Evolutionary conservation across 2,329 filamentous ascomycete genomes (phyloP).

Genomic region (Diaporthe ilicicola): DNA sequence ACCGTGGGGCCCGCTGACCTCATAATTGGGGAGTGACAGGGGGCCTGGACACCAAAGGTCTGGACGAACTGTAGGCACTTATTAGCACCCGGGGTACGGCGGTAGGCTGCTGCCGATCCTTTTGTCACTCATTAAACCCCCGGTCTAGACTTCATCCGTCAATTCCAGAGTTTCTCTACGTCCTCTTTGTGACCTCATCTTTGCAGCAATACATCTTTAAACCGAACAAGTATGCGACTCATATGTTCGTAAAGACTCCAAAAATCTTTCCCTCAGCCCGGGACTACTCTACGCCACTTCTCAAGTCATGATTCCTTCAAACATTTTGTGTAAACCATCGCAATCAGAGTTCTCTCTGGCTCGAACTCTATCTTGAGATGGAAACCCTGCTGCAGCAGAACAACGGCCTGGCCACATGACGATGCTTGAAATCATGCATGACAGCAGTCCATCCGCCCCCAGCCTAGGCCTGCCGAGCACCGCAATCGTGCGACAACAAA

Average conservation of each 20-base stretch:
- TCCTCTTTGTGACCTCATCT: no score
- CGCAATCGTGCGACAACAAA: no score
- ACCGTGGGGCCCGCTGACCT: constrained; percentile 20
- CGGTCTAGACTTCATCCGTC: not conserved
- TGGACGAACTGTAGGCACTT: constrained; percentile 15
- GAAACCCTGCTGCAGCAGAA: not conserved
- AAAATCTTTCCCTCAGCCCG: not conserved
- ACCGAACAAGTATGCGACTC: no score
- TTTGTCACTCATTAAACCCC: constrained; percentile 1
- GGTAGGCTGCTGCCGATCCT: constrained; percentile 1
- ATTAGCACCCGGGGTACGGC: no score
- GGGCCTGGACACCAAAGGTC: not conserved
- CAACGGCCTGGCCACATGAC: not conserved
- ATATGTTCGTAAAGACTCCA: no score
- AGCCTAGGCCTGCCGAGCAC: not conserved
- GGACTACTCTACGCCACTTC: not conserved
- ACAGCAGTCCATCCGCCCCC: not conserved
- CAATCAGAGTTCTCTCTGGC: not conserved
- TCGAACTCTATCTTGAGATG: not conserved
- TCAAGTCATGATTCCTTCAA: not conserved
- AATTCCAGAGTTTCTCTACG: no score
- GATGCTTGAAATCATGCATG: not conserved
- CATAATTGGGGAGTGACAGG: constrained; percentile 8
- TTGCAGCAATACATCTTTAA: no score
- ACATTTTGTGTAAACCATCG: no score